Percentiles rank a stretch among this genome's conserved stretches.
Conservation (phyloP, 176 grass and related monocot species). For the Oryza punctata region DNA sequence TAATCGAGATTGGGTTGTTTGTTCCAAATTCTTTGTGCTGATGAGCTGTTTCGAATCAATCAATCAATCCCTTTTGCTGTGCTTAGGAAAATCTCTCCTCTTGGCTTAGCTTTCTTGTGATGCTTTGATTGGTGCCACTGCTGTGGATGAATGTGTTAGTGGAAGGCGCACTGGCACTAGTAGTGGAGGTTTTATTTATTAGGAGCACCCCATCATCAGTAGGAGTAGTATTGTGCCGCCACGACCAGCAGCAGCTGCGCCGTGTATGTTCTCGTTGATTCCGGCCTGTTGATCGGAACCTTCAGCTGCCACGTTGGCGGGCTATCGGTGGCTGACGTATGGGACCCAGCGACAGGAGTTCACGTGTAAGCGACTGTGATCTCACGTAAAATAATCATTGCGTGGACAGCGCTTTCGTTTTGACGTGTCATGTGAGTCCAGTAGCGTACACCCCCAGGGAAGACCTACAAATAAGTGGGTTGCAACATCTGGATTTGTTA, state of each 20-base stretch:
- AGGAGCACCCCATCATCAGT: no score
- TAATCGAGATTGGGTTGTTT: background rate
- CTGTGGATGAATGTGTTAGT: background rate
- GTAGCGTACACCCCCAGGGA: no score
- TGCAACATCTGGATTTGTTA: no score
- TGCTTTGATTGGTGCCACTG: background rate
- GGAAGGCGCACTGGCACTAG: conserved; percentile 17
- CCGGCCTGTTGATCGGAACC: background rate
- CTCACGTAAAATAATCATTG: conserved; percentile 15
- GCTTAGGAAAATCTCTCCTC: background rate
- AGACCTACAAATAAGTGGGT: no score
- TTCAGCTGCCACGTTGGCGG: no score
- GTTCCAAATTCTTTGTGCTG: background rate
- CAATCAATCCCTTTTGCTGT: no score
- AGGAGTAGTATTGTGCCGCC: background rate
- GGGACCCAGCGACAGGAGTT: no score
- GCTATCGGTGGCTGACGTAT: background rate
- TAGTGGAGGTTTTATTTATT: conserved; percentile 9
- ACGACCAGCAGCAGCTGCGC: background rate
- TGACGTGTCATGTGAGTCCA: background rate
- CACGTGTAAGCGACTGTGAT: background rate
- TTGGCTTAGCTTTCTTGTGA: background rate
- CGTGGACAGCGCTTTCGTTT: background rate
- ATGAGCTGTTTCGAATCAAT: conserved; percentile 22
- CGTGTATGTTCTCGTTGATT: background rate